These are phyloP conservation scores for Yamadazyma atlantica DNA, from an alignment of 1,139 yeast genomes.

Conservation along the genomic window DNA sequence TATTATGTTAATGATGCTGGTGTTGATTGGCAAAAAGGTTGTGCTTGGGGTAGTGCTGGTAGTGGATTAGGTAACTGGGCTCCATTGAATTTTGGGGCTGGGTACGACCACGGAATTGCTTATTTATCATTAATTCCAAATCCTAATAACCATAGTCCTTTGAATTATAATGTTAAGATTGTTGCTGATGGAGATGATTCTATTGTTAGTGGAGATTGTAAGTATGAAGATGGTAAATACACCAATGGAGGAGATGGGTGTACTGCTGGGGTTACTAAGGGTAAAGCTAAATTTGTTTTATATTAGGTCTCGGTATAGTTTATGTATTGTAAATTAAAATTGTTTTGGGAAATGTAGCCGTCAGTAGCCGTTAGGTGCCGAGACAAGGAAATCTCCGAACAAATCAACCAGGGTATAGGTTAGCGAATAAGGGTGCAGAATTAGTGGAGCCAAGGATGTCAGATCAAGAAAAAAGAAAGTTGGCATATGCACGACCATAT, in stretches of 20 bases:
- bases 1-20: slow-evolving; percentile 83
- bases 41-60: slow-evolving; percentile 71
- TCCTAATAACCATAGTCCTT: slow-evolving; percentile 65
- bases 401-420: no score
- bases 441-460: no score
- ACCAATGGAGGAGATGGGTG: slow-evolving; percentile 68
- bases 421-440: no score
- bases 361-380: background rate
- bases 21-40: slow-evolving; percentile 68
- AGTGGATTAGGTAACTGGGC: slow-evolving; percentile 83
- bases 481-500: no score
- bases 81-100: slow-evolving; percentile 78
- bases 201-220: slow-evolving; percentile 58
- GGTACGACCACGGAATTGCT: slow-evolving; percentile 58
- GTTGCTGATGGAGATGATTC: slow-evolving; percentile 56
- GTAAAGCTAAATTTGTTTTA: slow-evolving; percentile 66
- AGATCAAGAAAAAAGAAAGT: no score
- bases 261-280: slow-evolving; percentile 68
- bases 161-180: slow-evolving; percentile 70
- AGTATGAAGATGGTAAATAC: slow-evolving; percentile 62
- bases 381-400: no score
- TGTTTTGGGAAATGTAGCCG: background rate
- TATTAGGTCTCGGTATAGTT: slow-evolving; percentile 24
- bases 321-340: slow-evolving; percentile 1
- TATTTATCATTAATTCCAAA: slow-evolving; percentile 80